Evolutionary conservation across 2,329 filamentous ascomycete species (phyloP), one percentile per base, ranked within the genome.

Genomic region (Aspergillus sp.): DNA sequence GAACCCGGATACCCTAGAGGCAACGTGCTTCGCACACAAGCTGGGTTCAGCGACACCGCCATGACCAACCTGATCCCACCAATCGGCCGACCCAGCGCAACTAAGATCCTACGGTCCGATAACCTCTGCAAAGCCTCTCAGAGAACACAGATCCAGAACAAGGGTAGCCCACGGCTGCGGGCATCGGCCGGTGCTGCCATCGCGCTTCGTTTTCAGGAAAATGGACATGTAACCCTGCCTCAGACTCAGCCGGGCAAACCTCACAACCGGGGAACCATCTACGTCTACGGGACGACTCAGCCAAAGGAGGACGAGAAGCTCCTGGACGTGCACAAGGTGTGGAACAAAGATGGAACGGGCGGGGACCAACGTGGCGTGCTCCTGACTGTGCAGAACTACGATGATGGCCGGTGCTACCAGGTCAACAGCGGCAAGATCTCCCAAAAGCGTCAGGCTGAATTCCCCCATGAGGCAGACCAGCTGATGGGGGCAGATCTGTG

Each of bases 321-420:
- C 22, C 74, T 77, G 47, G 77, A 76, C 51, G 86, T 96, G 32
- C 84, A 95, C 58, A 77, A 86, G 47, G 69, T 77, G 32, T 97
- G 94, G 94, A 96, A 84, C 44, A 69, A 79, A 16, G 85, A 90
- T 51, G 92, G 92, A 55, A 87, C 82, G 5, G 91, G 92, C 17
- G 93, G 92, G 19, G 86, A 96, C 67, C 79, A 82, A 45, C 84
- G 87, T 38, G 94, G 94, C 30, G 77, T 79, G 40, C 84, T 97
- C 11, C 76, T 97, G 35, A 84, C 87, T 0, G 87, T 83, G 1
- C 85, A 90, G 61, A 85, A 88, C 75, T 99, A 85, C 69, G 94
- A 97, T 64, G 94, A 99, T 63, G 88, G 88, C 22, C 87, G 90
- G 64, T 99, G 94, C 77, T 91, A 91, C 69, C 88, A 97, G 74